Conservation (phyloP, 2,329 filamentous ascomycete species). For the Torrubiella hemipterigena region DNA sequence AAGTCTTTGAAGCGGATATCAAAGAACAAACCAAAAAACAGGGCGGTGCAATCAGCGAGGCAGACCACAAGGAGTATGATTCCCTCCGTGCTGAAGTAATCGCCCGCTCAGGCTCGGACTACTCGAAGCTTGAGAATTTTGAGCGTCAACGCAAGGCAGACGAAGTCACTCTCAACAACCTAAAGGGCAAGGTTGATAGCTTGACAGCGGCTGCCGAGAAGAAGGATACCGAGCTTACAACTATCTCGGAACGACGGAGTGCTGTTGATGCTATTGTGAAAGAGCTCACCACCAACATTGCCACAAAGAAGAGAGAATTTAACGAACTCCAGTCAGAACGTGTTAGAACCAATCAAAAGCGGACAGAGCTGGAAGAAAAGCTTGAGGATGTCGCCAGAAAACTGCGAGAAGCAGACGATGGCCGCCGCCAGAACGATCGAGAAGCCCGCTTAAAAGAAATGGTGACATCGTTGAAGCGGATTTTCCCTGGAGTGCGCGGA, state of each 20-base stretch:
- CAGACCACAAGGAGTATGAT: conserved; percentile 84
- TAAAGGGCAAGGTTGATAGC: conserved; percentile 78
- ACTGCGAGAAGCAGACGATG: conserved; percentile 75
- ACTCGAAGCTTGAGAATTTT: conserved; percentile 76
- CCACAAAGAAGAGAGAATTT: conserved; percentile 80
- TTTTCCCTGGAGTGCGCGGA: conserved; percentile 85
- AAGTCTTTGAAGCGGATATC: conserved; percentile 81
- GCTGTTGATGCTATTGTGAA: conserved; percentile 51
- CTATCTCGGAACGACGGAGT: conserved; percentile 56
- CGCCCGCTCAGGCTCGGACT: conserved; percentile 67
- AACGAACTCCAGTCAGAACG: conserved; percentile 78
- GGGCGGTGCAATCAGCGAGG: conserved; percentile 73
- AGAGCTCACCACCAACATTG: conserved; percentile 64
- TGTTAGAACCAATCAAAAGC: conserved; percentile 65
- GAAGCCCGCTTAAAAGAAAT: conserved; percentile 72
- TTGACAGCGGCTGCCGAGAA: conserved; percentile 63
- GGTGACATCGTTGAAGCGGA: conserved; percentile 74
- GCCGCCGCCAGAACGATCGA: conserved; percentile 72
- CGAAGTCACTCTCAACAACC: conserved; percentile 76
- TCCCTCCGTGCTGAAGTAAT: conserved; percentile 74
- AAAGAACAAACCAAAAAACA: conserved; percentile 74
- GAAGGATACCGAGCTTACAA: conserved; percentile 57
- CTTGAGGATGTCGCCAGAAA: conserved; percentile 70
- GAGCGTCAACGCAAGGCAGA: conserved; percentile 82
- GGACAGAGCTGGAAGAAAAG: conserved; percentile 86